A percentile compares a stretch with the other conserved stretches of the same genome.
Conservation (phyloP, 495 filamentous ascomycete species). For the Penicillium ochrochloron region DNA sequence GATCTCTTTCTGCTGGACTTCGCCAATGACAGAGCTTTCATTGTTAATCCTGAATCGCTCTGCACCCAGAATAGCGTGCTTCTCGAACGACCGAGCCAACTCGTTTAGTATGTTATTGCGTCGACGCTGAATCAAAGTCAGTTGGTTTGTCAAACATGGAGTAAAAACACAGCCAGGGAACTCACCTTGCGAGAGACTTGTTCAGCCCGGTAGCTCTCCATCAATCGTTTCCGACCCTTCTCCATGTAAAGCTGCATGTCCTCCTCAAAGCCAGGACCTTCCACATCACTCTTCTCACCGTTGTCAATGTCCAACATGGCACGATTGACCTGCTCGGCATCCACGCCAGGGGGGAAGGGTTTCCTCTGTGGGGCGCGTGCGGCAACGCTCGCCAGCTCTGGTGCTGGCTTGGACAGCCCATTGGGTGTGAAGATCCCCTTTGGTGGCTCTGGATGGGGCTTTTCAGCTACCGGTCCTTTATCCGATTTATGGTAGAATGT, state of each 20-base stretch:
- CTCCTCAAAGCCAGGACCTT: slow-evolving; percentile 64
- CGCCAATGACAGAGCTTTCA: slow-evolving; percentile 72
- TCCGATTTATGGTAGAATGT: slow-evolving; percentile 37
- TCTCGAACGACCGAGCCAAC: slow-evolving; percentile 57
- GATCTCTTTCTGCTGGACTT: slow-evolving; percentile 87
- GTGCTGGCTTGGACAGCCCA: slow-evolving; percentile 20
- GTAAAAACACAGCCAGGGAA: slow-evolving; percentile 16
- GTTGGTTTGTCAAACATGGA: slow-evolving; percentile 1
- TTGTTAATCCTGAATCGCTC: slow-evolving; percentile 59
- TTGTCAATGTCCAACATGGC: slow-evolving; percentile 68
- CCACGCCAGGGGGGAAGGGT: slow-evolving; percentile 39
- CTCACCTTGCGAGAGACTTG: slow-evolving; percentile 60
- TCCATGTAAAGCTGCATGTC: slow-evolving; percentile 59
- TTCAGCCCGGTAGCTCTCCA: slow-evolving; percentile 62
- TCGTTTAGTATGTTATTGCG: slow-evolving; percentile 54
- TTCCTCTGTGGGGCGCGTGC: slow-evolving; percentile 25
- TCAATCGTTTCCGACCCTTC: slow-evolving; percentile 62
- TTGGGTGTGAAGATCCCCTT: slow-evolving; percentile 25
- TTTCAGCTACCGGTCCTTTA: slow-evolving; percentile 35
- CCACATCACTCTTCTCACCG: slow-evolving; percentile 67
- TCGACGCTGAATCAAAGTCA: slow-evolving; percentile 51
- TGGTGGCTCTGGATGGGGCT: slow-evolving; percentile 17
- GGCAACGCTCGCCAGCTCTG: slow-evolving; percentile 7
- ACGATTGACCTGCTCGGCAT: slow-evolving; percentile 70
- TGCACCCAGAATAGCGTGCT: slow-evolving; percentile 56